A percentile compares a stretch with the other conserved stretches of the same genome.
Conservation (phyloP, 352 stramenopile species). For the Elongisporangium senticosum region DNA sequence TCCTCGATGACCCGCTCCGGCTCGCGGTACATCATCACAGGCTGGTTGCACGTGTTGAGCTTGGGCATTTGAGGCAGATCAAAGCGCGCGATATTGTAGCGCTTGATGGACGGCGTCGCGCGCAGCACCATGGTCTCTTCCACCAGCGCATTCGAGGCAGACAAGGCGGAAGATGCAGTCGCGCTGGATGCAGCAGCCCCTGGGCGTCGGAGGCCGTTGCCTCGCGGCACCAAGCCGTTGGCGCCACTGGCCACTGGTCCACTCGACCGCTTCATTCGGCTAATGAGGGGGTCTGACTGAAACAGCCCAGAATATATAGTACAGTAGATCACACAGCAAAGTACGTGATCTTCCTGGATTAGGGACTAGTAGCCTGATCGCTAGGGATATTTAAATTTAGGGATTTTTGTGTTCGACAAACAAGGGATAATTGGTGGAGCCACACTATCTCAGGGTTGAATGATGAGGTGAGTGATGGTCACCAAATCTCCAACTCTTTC, state of each 20-base stretch:
- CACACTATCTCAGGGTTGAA: not conserved
- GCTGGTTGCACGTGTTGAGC: conserved; percentile 57
- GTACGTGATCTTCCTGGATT: not conserved
- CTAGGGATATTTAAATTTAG: not conserved
- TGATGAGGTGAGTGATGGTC: not conserved
- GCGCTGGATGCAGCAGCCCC: not conserved
- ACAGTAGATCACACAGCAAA: not conserved
- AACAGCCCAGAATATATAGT: not conserved
- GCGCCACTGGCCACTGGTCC: not conserved
- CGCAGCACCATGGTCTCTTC: conserved; percentile 76
- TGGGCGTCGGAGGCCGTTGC: not conserved
- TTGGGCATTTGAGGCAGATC: conserved; percentile 59
- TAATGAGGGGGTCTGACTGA: not conserved
- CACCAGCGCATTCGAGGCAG: conserved; percentile 6
- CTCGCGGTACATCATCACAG: conserved; percentile 86
- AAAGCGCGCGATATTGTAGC: conserved; percentile 85
- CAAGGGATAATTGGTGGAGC: not conserved
- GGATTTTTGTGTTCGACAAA: too few species aligned
- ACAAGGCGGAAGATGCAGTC: not conserved
- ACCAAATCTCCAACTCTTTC: not conserved
- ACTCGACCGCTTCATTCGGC: not conserved
- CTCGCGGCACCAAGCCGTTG: not conserved
- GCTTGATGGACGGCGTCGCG: conserved; percentile 83
- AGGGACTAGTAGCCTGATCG: not conserved
- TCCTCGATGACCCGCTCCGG: conserved; percentile 67